These are phyloP conservation scores for Stagonosporopsis chrysanthemi DNA, from an alignment of 2,329 filamentous ascomycete genomes.

Conservation along the genomic window DNA sequence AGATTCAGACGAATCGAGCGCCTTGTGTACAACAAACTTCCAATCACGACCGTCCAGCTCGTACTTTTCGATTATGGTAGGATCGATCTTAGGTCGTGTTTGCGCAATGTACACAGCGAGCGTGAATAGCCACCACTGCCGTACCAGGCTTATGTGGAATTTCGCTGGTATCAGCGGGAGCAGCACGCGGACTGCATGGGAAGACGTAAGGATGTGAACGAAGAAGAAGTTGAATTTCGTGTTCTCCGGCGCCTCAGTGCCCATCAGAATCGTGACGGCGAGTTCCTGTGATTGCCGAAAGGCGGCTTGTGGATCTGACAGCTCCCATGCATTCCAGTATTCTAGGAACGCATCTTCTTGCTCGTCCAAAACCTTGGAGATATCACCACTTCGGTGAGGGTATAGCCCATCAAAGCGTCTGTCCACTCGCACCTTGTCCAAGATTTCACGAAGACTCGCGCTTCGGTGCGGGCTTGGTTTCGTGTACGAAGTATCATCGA, in stretches of 20 bases:
- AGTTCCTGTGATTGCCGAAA: conserved; percentile 74
- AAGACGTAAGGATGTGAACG: conserved; percentile 82
- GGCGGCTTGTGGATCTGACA: conserved; percentile 72
- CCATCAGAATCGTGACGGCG: conserved; percentile 67
- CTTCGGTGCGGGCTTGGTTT: conserved; percentile 63
- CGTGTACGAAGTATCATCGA: conserved; percentile 77
- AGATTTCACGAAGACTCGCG: conserved; percentile 68
- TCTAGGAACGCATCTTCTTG: conserved; percentile 76
- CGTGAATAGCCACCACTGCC: conserved; percentile 89
- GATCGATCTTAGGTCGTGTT: conserved; percentile 73
- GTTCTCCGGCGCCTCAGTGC: conserved; percentile 48
- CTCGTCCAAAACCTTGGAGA: conserved; percentile 71
- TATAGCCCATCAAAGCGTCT: conserved; percentile 73
- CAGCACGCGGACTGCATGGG: conserved; percentile 86
- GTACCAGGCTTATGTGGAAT: conserved; percentile 75
- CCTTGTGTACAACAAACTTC: conserved; percentile 77
- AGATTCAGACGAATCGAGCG: conserved; percentile 70
- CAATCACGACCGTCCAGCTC: conserved; percentile 74
- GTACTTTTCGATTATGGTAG: conserved; percentile 64
- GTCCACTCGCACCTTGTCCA: conserved; percentile 74
- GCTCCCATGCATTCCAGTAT: conserved; percentile 88
- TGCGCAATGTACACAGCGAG: conserved; percentile 80
- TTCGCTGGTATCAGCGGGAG: conserved; percentile 77
- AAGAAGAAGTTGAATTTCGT: conserved; percentile 80
- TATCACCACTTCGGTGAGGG: conserved; percentile 66